Evolutionary conservation across 305 asterid species (phyloP).

Genomic region (Fraxinus floribunda): DNA sequence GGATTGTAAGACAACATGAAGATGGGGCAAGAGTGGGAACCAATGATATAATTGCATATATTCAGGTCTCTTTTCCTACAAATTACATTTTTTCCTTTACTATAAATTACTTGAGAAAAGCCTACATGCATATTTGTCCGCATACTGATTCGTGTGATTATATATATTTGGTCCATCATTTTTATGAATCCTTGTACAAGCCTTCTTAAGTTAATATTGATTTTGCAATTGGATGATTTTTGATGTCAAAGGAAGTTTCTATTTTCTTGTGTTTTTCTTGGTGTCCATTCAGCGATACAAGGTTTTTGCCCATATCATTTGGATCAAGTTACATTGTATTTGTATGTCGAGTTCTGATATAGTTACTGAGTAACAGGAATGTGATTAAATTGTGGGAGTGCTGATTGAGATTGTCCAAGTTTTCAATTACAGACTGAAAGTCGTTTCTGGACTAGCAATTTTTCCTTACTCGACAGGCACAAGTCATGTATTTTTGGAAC

Average conservation of each 20-base stretch:
- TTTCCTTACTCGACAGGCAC: neutral
- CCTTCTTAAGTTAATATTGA: neutral
- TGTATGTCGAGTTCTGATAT: neutral
- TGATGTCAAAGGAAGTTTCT: neutral
- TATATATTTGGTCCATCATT: neutral
- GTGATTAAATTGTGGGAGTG: neutral
- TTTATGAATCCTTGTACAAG: neutral
- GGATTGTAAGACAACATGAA: constrained; percentile 9
- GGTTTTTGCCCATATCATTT: neutral
- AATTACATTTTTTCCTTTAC: neutral
- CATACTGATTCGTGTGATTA: neutral
- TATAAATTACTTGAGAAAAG: neutral
- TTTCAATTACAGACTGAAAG: neutral
- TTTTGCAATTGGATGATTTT: neutral
- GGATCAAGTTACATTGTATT: neutral
- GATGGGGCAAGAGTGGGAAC: constrained; percentile 5
- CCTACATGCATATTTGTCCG: neutral
- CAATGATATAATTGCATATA: neutral
- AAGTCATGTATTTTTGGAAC: neutral
- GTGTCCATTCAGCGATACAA: neutral
- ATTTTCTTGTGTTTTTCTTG: neutral
- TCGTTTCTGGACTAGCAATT: neutral
- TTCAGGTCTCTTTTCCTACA: neutral
- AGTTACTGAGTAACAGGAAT: neutral
- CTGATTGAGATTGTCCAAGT: neutral